phyloP scores from a whole-genome alignment of 1,284 basidiomycete genomes.

The Apiotrichum siamense region DNA sequence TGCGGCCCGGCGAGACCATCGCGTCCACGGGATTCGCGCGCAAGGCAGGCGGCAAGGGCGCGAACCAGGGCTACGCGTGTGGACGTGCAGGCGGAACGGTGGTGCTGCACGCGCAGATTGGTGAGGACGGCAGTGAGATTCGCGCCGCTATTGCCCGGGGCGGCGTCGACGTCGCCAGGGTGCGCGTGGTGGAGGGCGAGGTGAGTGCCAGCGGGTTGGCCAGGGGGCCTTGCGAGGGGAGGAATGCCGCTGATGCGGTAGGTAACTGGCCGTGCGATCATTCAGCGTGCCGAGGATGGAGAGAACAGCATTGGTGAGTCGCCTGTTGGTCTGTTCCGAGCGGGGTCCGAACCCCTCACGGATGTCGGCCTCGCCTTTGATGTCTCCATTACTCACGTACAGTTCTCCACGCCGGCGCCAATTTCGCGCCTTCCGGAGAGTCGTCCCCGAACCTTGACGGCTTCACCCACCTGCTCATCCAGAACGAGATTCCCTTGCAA shows the following conservation, averaged over 20 bases:
- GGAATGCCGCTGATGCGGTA: too few species aligned
- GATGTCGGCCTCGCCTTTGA: not conserved
- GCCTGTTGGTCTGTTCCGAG: not conserved
- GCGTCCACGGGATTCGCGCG: slow-evolving; percentile 44
- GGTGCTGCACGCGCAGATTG: slow-evolving; percentile 42
- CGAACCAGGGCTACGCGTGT: slow-evolving; percentile 49
- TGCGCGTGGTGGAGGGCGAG: slow-evolving; percentile 28
- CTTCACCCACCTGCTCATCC: slow-evolving; percentile 51
- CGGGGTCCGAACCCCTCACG: not conserved
- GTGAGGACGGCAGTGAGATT: slow-evolving; percentile 46
- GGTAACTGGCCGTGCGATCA: slow-evolving; percentile 51
- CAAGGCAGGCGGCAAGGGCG: slow-evolving; percentile 51
- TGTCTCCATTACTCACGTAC: not conserved
- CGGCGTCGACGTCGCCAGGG: slow-evolving; percentile 36
- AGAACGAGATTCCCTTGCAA: slow-evolving; percentile 54
- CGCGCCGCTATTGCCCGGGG: slow-evolving; percentile 19
- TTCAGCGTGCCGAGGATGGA: slow-evolving; percentile 47
- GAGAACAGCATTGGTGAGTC: slow-evolving; percentile 46
- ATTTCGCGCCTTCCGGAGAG: slow-evolving; percentile 21
- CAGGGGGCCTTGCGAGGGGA: too few species aligned
- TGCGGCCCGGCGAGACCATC: slow-evolving; percentile 50
- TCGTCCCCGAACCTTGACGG: slow-evolving; percentile 8
- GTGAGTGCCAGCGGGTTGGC: too few species aligned
- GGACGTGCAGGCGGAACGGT: slow-evolving; percentile 45
- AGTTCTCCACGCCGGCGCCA: slow-evolving; percentile 47